phyloP scores from a whole-genome alignment of 306 rosid genomes.

The Trichosanthes cucumerina region DNA sequence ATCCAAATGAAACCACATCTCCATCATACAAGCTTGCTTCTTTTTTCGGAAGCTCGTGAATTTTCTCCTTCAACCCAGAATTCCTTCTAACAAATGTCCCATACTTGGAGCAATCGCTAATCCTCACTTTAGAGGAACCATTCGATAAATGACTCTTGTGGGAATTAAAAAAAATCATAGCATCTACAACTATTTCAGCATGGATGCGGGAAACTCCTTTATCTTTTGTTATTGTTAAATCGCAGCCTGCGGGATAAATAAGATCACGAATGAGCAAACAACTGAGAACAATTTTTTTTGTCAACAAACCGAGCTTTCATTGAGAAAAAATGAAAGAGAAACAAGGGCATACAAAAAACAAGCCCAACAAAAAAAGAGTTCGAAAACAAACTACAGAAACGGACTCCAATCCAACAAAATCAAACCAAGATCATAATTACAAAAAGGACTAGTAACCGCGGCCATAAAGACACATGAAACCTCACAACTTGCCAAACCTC shows the following conservation, averaged over 20 bases:
- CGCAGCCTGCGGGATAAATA: constrained; percentile 52
- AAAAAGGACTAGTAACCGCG: too few relatives aligned
- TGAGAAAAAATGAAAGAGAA: too few relatives aligned
- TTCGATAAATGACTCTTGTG: constrained; percentile 18
- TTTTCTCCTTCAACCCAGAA: constrained; percentile 39
- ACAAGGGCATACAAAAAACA: too few relatives aligned
- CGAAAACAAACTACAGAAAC: too few relatives aligned
- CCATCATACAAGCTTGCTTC: constrained; percentile 60
- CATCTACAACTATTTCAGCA: constrained; percentile 69
- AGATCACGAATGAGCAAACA: constrained; percentile 10
- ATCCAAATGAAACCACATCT: constrained; percentile 73
- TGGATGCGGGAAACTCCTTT: constrained; percentile 95
- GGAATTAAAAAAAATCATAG: constrained; percentile 34
- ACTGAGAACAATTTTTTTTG: not conserved
- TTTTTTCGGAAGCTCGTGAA: constrained; percentile 70
- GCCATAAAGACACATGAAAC: too few relatives aligned
- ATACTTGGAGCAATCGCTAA: constrained; percentile 83
- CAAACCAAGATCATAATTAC: too few relatives aligned
- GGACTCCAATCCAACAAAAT: too few relatives aligned
- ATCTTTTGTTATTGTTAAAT: constrained; percentile 61
- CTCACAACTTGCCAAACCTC: too few relatives aligned
- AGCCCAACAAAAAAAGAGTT: too few relatives aligned
- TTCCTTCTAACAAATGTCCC: constrained; percentile 61
- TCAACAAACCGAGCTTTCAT: too few relatives aligned
- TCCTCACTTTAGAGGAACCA: constrained; percentile 21